phyloP scores from a whole-genome alignment of 2,329 filamentous ascomycete genomes.

The Cordyceps tenuipes region DNA sequence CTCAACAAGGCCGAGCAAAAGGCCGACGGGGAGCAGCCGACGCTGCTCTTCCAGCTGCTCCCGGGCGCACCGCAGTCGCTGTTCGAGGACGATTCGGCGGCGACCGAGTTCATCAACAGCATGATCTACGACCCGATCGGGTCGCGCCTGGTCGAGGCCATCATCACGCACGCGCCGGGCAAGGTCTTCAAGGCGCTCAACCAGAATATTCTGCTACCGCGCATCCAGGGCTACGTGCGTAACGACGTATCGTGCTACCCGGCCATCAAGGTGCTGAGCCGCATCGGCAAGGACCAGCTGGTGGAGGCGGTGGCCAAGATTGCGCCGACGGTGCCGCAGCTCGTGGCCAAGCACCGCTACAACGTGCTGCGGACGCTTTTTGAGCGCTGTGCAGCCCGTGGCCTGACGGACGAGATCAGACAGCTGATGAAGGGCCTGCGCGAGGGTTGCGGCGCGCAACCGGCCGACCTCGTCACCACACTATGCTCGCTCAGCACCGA shows the following conservation, averaged over 20 bases:
- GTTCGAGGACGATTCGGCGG: constrained; percentile 62
- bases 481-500: constrained; percentile 39
- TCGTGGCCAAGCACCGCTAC: constrained; percentile 68
- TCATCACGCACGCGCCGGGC: constrained; percentile 71
- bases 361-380: constrained; percentile 75
- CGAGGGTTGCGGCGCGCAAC: constrained; percentile 38
- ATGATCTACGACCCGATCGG: constrained; percentile 87
- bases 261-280: constrained; percentile 71
- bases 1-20: constrained; percentile 53
- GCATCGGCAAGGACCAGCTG: constrained; percentile 80
- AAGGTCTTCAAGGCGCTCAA: constrained; percentile 89
- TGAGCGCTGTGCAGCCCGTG: constrained; percentile 68
- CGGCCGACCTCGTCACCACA: constrained; percentile 39
- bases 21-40: constrained; percentile 27
- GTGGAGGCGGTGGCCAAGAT: constrained; percentile 64
- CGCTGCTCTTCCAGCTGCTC: constrained; percentile 68
- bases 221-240: constrained; percentile 71
- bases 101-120: constrained; percentile 70
- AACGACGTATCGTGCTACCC: constrained; percentile 90
- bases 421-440: constrained; percentile 39
- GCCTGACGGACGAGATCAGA: constrained; percentile 44
- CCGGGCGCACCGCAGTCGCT: constrained; percentile 67
- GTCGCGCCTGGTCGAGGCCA: constrained; percentile 79
- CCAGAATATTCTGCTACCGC: constrained; percentile 66
- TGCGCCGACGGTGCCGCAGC: constrained; percentile 59